A percentile compares a stretch with the other conserved stretches of the same genome.
phyloP scores from a whole-genome alignment of 192 early-diverging fungal genomes.

The Podochytrium sp. region DNA sequence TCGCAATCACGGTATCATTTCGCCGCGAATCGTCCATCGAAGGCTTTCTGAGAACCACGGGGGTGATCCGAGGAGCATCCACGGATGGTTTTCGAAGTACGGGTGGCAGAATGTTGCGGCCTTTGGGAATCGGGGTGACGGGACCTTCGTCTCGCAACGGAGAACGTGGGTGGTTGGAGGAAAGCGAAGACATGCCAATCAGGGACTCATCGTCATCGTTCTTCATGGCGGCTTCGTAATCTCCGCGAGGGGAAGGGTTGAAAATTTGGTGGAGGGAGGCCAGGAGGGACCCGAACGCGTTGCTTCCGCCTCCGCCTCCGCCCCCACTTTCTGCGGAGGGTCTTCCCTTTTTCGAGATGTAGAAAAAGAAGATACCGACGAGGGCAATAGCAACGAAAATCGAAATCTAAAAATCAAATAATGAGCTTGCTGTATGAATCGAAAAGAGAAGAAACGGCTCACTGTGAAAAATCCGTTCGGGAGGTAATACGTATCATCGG shows the following conservation, averaged over 20 bases:
- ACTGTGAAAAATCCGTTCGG: background rate
- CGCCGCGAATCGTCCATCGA: background rate
- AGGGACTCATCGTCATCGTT: constrained; percentile 1
- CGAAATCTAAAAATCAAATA: background rate
- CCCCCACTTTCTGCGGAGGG: background rate
- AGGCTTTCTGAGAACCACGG: background rate
- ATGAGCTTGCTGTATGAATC: too few relatives aligned
- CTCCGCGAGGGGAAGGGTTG: background rate
- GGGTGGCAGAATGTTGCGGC: background rate
- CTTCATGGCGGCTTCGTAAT: background rate
- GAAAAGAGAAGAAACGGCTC: background rate
- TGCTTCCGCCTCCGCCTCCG: background rate
- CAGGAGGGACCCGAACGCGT: background rate
- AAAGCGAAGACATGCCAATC: background rate
- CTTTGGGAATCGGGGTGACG: background rate
- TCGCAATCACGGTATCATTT: background rate
- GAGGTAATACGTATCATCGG: background rate
- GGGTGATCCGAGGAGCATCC: background rate
- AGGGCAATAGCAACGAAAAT: background rate
- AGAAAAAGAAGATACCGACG: background rate
- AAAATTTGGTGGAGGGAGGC: background rate
- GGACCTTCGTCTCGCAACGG: background rate
- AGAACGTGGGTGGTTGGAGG: background rate
- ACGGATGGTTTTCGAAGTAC: background rate
- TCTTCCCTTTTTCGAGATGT: background rate